A percentile compares a stretch with the other conserved stretches of the same genome.
Evolutionary conservation across 495 filamentous ascomycete species (phyloP).

Genomic region (Pyrenula aspistea): DNA sequence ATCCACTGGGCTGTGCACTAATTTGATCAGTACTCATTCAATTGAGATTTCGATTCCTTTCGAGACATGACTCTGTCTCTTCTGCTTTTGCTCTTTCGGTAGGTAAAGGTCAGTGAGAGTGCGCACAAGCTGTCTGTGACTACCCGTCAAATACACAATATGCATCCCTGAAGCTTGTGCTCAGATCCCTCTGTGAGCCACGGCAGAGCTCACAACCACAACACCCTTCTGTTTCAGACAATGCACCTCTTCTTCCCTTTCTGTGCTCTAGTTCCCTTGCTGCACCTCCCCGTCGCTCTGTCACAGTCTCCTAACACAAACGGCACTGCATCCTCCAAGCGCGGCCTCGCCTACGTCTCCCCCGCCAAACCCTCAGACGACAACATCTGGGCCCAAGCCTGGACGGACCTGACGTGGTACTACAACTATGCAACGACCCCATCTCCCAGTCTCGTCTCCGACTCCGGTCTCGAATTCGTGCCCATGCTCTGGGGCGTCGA

Average conservation of each 20-base stretch:
- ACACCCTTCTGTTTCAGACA: neutral
- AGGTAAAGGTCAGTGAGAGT: no score
- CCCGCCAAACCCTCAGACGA: conserved; percentile 39
- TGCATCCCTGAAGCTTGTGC: no score
- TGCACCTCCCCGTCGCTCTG: neutral
- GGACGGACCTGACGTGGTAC: conserved; percentile 62
- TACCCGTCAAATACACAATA: no score
- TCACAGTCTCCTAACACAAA: conserved; percentile 2
- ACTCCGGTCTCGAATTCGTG: conserved; percentile 51
- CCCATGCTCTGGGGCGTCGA: conserved; percentile 63
- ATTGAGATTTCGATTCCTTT: no score
- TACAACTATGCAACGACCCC: conserved; percentile 58
- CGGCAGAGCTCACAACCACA: neutral
- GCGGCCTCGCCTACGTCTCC: conserved; percentile 56
- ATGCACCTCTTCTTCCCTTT: neutral
- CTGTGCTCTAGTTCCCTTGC: neutral
- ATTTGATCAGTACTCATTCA: no score
- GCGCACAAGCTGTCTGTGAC: no score
- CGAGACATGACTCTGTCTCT: no score
- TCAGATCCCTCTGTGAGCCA: no score
- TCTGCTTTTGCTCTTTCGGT: no score
- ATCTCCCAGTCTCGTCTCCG: conserved; percentile 30
- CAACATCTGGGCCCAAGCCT: conserved; percentile 39
- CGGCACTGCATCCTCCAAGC: conserved; percentile 41
- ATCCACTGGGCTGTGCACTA: neutral